A percentile compares a stretch with the other conserved stretches of the same genome.
Evolutionary conservation across 495 filamentous ascomycete species (phyloP).

Genomic region (Xylaria grammica): DNA sequence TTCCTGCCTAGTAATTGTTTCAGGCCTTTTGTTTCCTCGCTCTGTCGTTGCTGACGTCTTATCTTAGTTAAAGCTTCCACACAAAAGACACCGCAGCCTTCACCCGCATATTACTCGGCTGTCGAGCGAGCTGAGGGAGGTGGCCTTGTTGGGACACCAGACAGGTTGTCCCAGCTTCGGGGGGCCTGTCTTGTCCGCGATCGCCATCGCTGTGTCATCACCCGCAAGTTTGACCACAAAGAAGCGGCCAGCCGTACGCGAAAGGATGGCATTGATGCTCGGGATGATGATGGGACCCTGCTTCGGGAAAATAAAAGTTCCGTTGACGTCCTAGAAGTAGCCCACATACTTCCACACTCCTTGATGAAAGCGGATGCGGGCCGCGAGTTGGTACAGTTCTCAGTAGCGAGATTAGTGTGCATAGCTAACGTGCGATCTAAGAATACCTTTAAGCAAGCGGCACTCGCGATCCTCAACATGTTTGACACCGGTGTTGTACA

Average conservation of each 20-base stretch:
- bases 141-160: constrained; percentile 25
- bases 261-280: constrained; percentile 12
- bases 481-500: constrained; percentile 26
- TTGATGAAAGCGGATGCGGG: constrained; percentile 13
- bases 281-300: constrained; percentile 24
- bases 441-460: constrained; percentile 23
- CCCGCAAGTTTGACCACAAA: constrained; percentile 13
- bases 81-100: constrained; percentile 24
- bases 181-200: constrained; percentile 27
- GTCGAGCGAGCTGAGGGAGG: constrained; percentile 24
- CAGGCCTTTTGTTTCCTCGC: constrained; percentile 10
- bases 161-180: constrained; percentile 16
- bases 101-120: constrained; percentile 25
- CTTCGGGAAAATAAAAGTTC: constrained; percentile 4
- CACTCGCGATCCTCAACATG: constrained; percentile 29
- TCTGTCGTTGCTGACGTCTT: constrained; percentile 1
- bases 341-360: constrained; percentile 25
- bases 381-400: constrained; percentile 22
- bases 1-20: constrained; percentile 28
- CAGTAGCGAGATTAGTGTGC: background rate
- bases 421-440: background rate
- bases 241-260: background rate
- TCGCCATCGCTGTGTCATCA: constrained; percentile 28
- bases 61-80: constrained; percentile 22
- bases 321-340: constrained; percentile 21